These are phyloP conservation scores for Encephalitozoon intestinalis DNA, from an alignment of 371 early-diverging fungal species.

Conservation along the genomic window DNA sequence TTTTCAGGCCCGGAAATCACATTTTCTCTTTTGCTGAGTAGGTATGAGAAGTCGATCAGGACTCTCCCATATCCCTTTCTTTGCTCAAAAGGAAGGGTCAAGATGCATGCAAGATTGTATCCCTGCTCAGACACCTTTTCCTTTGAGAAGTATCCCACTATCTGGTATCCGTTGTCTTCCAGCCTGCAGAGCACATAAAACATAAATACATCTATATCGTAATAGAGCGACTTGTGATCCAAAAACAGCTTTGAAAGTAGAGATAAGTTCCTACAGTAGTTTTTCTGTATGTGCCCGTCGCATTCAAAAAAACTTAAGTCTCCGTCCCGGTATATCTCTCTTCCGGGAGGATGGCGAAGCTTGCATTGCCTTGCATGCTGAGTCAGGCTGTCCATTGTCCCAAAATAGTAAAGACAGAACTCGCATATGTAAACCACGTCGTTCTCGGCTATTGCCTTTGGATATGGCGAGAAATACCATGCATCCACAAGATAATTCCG, in stretches of 20 bases:
- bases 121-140: constrained; percentile 81
- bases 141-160: constrained; percentile 97
- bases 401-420: constrained; percentile 87
- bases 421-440: constrained; percentile 82
- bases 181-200: constrained; percentile 75
- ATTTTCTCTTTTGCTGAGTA: constrained; percentile 83
- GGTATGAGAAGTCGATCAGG: constrained; percentile 85
- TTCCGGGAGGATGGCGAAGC: constrained; percentile 82
- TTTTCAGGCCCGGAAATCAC: constrained; percentile 90
- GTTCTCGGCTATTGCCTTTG: constrained; percentile 78
- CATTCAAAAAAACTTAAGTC: constrained; percentile 78
- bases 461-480: constrained; percentile 96
- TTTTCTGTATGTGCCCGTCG: constrained; percentile 73
- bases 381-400: constrained; percentile 62
- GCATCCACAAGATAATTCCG: constrained; percentile 74
- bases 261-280: constrained; percentile 91
- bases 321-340: constrained; percentile 87
- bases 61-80: constrained; percentile 89
- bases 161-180: constrained; percentile 72
- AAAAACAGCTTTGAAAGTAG: constrained; percentile 91
- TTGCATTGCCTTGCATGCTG: constrained; percentile 72
- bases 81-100: constrained; percentile 94
- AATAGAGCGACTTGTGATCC: constrained; percentile 98
- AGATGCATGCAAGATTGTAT: constrained; percentile 97
- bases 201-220: constrained; percentile 94